These are phyloP conservation scores for Tolypocladium paradoxum DNA, from an alignment of 2,329 filamentous ascomycete species.

Conservation along the genomic window DNA sequence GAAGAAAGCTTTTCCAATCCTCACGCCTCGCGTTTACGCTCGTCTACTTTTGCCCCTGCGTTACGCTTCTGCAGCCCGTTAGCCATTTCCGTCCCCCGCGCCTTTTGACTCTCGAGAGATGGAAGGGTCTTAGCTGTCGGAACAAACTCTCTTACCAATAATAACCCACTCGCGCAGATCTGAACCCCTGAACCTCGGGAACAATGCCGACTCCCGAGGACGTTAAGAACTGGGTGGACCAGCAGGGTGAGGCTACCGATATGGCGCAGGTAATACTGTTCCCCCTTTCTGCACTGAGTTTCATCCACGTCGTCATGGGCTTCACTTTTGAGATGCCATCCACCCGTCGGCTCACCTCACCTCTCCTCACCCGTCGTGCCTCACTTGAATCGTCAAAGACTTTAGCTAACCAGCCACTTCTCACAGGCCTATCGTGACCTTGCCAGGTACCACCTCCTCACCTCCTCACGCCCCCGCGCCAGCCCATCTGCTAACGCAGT, in stretches of 20 bases:
- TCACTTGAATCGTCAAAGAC: not conserved
- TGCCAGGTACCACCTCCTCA: constrained; percentile 5
- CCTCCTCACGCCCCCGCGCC: not conserved
- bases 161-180: not conserved
- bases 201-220: not conserved
- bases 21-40: not conserved
- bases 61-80: not conserved
- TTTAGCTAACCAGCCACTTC: not conserved
- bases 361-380: not conserved
- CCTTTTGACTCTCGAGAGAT: not conserved
- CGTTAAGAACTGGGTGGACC: not conserved
- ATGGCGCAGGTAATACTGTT: constrained; percentile 1
- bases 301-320: not conserved
- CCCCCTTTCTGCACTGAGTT: not conserved
- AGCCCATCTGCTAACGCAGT: not conserved
- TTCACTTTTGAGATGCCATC: not conserved
- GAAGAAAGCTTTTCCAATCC: not conserved
- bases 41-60: not conserved
- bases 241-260: not conserved
- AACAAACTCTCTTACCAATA: too few relatives aligned
- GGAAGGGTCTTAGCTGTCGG: not conserved
- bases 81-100: not conserved
- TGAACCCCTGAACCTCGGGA: not conserved
- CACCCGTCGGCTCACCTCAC: not conserved
- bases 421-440: constrained; percentile 9